Conservation (phyloP, 805 yeast genomes). For the Candida railenensis region DNA sequence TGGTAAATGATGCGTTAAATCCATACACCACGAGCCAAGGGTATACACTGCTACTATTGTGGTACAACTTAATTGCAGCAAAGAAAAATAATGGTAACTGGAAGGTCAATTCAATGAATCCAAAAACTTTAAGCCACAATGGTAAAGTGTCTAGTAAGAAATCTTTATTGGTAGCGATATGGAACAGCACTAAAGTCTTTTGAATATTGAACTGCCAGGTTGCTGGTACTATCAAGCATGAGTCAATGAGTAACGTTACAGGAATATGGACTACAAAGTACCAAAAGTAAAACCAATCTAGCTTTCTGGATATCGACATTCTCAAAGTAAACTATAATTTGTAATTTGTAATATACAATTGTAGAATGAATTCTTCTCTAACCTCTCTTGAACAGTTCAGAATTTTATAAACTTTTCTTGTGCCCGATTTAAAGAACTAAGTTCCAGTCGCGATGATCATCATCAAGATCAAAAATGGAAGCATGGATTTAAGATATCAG, state of each 20-base stretch:
- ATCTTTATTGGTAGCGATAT: conserved; percentile 67
- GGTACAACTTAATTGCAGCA: conserved; percentile 30
- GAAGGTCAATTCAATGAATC: conserved; percentile 65
- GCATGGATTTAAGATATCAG: not conserved
- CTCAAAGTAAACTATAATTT: not conserved
- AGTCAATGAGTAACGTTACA: conserved; percentile 73
- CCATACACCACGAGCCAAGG: conserved; percentile 63
- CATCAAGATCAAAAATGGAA: not conserved
- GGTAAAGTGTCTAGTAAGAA: conserved; percentile 61
- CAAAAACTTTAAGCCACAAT: conserved; percentile 72
- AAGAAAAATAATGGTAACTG: conserved; percentile 78
- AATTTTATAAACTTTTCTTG: no score
- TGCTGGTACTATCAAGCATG: conserved; percentile 64
- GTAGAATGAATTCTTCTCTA: no score
- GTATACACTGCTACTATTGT: conserved; percentile 13
- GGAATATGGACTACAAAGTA: conserved; percentile 70
- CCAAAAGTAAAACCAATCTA: conserved; percentile 46
- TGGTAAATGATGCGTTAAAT: conserved; percentile 78
- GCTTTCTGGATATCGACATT: conserved; percentile 7
- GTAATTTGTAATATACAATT: no score
- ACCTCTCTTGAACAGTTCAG: no score
- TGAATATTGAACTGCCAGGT: conserved; percentile 50
- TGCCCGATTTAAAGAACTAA: no score
- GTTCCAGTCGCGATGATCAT: not conserved
- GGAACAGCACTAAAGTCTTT: conserved; percentile 50